Conservation (phyloP, 164 flowering plant genomes). For the Nymphaea colorata region DNA sequence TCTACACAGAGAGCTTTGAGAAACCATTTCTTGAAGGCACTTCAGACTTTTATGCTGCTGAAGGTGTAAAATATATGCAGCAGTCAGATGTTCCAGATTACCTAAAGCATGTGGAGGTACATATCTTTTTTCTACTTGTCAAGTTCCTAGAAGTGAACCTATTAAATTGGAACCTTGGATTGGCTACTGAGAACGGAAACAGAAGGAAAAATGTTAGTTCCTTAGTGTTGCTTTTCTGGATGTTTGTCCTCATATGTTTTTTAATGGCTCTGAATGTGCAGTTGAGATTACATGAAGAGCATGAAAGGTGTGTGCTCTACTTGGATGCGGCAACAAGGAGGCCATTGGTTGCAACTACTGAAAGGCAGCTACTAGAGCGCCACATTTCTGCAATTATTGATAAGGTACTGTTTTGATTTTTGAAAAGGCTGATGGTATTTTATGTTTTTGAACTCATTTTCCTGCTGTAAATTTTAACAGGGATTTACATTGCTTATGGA, state of each 20-base stretch:
- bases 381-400: conserved; percentile 85
- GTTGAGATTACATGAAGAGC: conserved; percentile 93
- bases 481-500: conserved; percentile 92
- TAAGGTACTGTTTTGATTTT: conserved; percentile 34
- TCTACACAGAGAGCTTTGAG: conserved; percentile 93
- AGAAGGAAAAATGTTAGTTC: too few species aligned
- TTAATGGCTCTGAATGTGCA: conserved; percentile 18
- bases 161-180: too few species aligned
- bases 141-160: background rate
- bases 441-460: background rate
- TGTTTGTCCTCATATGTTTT: background rate
- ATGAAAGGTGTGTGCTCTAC: conserved; percentile 85
- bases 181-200: too few species aligned
- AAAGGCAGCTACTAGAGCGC: conserved; percentile 82
- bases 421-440: background rate
- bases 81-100: conserved; percentile 95
- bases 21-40: conserved; percentile 90
- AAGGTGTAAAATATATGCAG: conserved; percentile 96
- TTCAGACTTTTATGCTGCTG: conserved; percentile 94
- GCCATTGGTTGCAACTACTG: conserved; percentile 73
- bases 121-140: background rate
- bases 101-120: conserved; percentile 96
- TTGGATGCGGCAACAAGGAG: conserved; percentile 77
- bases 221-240: background rate
- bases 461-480: conserved; percentile 20